Evolutionary conservation across 148 eudicot genomes (phyloP), one percentile per base, ranked within the genome.

Genomic region (Chenopodium berlandieri): DNA sequence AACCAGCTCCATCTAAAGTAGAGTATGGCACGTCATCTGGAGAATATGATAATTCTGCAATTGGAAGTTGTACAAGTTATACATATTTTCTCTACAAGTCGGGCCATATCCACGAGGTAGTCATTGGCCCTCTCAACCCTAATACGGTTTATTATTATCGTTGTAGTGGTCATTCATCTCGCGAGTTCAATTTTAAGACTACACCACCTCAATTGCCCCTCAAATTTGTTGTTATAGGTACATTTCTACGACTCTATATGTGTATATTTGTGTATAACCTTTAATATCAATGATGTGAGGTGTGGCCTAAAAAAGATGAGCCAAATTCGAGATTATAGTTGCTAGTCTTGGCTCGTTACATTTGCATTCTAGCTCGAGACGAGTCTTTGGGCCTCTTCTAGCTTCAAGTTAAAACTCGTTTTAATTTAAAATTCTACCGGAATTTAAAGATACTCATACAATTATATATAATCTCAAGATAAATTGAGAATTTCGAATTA

Each of bases 191-290:
- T 75, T 85, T 94, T 82, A 92, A 85, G 79, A 94, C 94, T 32
- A 88, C 93, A 2, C 96, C 96, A 5, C 72, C 90, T 47, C 84
- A 84, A 23, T 80, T 88, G 46, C 97, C 97, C 1, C 81, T 92
- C 85, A 90, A 88, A 31, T 92, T 94, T 47, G 88, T 86, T 2
- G 78, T 94, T 23, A 58, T 75, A 85, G 97, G 97, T 91, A 85
- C 11, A 75, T 47, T 37, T 23, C 17, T 70, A 56, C 1, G 4
- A 0, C 44, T 6, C 7, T 40, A 40, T 40, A 40, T 40, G 44
- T 6, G 7, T 40, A 6, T 8, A 6, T 40, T 40, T 40, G 44
- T 40, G 44, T 40, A 40, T 40, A 40, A 40, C 44, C 44, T 40
- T 40, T 6, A 40, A 34, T 34, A 34, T 48, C 2, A 11, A 1